Evolutionary conservation across 2,329 filamentous ascomycete genomes (phyloP), one percentile per base, ranked within the genome.

Genomic region (Penicillium sp.): DNA sequence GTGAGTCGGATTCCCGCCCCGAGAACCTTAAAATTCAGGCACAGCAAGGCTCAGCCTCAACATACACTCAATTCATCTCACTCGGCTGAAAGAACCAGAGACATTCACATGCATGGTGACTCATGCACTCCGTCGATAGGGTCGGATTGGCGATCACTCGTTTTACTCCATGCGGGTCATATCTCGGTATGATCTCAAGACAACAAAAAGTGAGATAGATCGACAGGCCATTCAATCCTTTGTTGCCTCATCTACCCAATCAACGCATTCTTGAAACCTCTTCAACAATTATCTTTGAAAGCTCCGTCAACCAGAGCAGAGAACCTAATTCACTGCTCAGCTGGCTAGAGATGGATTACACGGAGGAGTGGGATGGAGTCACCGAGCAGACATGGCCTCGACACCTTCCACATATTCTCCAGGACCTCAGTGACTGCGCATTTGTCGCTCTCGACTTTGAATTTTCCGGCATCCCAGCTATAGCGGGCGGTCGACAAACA

Each of bases 401-500:
- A 28, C 71, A 79, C 26, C 71, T 87, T 6, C 75, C 85, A 3
- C 76, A 76, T 40, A 79, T 88, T 35, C 70, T 88, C 20, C 74
- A 79, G 58, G 75, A 82, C 56, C 79, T 89, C 56, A 78, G 82
- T 24, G 75, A 80, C 55, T 80, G 83, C 33, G 77, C 79, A 59
- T 88, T 87, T 63, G 81, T 89, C 12, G 76, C 84, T 3, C 76
- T 89, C 57, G 86, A 89, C 65, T 75, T 88, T 12, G 86, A 89
- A 68, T 80, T 88, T 47, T 87, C 85, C 14, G 86, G 86, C 2
- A 84, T 89, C 21, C 75, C 78, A 2, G 63, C 65, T 14, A 66
- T 65, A 56, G 62, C 65, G 30, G 69, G 73, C 28, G 64, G 66
- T 38, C 77, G 77, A 57, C 77, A 78, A 30, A 79, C 78, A 3